Base-by-base conservation (phyloP, 441 rosid genomes). In the Iberis amara region DNA sequence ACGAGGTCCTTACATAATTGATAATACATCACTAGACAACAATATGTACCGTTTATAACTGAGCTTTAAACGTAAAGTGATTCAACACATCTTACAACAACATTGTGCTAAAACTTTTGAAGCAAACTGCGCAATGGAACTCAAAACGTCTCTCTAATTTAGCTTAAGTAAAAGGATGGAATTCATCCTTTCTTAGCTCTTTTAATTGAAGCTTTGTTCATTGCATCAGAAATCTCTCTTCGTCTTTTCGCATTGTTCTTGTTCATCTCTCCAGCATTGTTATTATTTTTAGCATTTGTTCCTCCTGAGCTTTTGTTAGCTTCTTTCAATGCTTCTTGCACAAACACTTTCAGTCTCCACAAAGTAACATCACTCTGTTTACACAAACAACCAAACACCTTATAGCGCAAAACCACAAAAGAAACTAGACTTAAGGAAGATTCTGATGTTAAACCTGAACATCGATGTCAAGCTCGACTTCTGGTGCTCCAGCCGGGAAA, bases 281-380 rank as follows among this genome's bases (percentile, higher is more conserved):
- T 59, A n/a, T 68, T 73, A 64, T 75, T 73, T 56, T 56, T 73
- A 11, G 76, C 76, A 24, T 75, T 82, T 39, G 54, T 55, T 57
- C 77, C 77, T 11, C 70, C 76, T 8, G 73, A 67, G 68, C 66
- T 65, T 68, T 75, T 84, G 15, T 80, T 76, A 46, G 76, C 76
- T 57, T 47, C 78, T 79, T 79, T 82, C 38, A 89, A 52, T 12
- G 86, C 82, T 47, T 80, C 89, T 76, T 80, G 84, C 63, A 87
- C 94, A 24, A 86, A 89, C 73, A 79, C 77, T 61, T 85, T 94
- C 53, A 94, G 65, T 73, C 95, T 83, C 99, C 97, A 89, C 44
- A 85, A 73, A 7, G 95, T 86, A 15, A 82, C 72, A 53, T 87
- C 95, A 11, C 74, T 82, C 97, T 86, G 81, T 37, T 27, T 32